Conservation (phyloP, 805 yeast species). For the Pichia thaimueangensis region DNA sequence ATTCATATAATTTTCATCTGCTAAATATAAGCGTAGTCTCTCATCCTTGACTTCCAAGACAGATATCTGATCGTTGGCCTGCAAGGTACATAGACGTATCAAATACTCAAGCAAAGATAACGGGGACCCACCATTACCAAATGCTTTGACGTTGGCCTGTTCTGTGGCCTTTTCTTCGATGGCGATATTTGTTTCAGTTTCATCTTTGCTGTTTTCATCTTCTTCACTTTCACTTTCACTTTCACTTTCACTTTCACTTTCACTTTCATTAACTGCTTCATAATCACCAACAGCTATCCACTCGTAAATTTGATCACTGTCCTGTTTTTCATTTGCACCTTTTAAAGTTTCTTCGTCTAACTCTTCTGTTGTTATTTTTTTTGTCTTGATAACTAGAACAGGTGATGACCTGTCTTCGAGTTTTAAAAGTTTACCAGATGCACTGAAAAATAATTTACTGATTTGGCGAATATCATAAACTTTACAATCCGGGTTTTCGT, state of each 20-base stretch:
- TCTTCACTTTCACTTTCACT: conserved; percentile 24
- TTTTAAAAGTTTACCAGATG: conserved; percentile 58
- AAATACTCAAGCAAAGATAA: conserved; percentile 61
- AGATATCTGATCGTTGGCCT: conserved; percentile 50
- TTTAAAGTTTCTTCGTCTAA: conserved; percentile 6
- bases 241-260: conserved; percentile 34
- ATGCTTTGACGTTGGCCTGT: conserved; percentile 4
- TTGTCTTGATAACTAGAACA: conserved; percentile 55
- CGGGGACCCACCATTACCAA: conserved; percentile 11
- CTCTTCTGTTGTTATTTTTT: conserved; percentile 18
- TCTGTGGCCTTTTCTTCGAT: conserved; percentile 13
- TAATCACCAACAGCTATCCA: conserved; percentile 51
- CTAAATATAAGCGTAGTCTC: conserved; percentile 50
- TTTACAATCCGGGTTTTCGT: conserved; percentile 33
- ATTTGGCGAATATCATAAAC: conserved; percentile 36
- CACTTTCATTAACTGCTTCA: conserved; percentile 22
- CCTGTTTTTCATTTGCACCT: conserved; percentile 10
- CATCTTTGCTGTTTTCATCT: conserved; percentile 24
- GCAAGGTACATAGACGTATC: conserved; percentile 52
- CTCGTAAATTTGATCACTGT: conserved; percentile 21
- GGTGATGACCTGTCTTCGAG: conserved; percentile 59
- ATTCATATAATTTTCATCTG: conserved; percentile 40
- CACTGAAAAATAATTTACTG: conserved; percentile 55
- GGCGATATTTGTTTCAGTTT: conserved; percentile 15
- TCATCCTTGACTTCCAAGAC: conserved; percentile 59